Conservation (phyloP, 169 alveolate genomes). For the Plasmodium blacklocki region DNA sequence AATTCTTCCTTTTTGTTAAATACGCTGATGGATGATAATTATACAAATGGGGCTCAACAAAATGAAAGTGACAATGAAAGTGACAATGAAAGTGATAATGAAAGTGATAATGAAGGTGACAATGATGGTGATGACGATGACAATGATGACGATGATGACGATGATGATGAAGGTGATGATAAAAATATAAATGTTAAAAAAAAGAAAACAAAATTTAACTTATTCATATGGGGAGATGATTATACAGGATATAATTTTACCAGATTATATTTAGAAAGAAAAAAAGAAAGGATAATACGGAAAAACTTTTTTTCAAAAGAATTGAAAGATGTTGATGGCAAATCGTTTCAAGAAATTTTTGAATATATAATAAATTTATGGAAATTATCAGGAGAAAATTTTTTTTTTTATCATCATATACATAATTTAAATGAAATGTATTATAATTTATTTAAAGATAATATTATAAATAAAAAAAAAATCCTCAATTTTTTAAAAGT, state of each 20-base stretch:
- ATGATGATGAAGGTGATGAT: background rate
- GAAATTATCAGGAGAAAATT: constrained; percentile 12
- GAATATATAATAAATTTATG: constrained; percentile 35
- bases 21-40: background rate
- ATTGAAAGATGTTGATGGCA: constrained; percentile 31
- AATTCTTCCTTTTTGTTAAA: constrained; percentile 27
- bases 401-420: constrained; percentile 70
- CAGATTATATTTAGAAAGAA: constrained; percentile 35
- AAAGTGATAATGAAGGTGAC: background rate
- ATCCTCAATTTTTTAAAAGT: constrained; percentile 33
- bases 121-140: background rate
- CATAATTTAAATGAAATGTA: constrained; percentile 49
- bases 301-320: constrained; percentile 37
- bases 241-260: constrained; percentile 16
- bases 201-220: too few species aligned
- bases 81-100: background rate
- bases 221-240: background rate
- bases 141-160: background rate
- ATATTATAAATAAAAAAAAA: constrained; percentile 41
- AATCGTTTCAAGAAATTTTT: constrained; percentile 48
- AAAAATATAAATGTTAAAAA: background rate
- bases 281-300: constrained; percentile 15
- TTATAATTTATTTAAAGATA: constrained; percentile 62
- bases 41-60: background rate
- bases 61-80: background rate